Percentiles rank a stretch among this genome's conserved stretches.
Evolutionary conservation across 148 eudicot genomes (phyloP).

Genomic region (Nepenthes mirabilis): DNA sequence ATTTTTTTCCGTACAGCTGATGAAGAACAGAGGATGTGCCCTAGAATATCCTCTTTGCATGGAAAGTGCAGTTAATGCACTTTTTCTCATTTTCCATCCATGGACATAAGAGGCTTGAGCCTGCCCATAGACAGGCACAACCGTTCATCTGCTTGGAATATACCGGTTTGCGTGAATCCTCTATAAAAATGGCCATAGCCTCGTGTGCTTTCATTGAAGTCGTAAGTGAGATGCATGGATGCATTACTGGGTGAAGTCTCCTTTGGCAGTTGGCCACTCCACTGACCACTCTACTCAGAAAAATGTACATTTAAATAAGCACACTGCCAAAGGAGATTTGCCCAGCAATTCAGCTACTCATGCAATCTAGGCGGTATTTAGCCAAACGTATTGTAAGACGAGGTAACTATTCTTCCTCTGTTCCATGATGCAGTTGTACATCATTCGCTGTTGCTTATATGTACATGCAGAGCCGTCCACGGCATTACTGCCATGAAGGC

Average conservation of each 20-base stretch:
- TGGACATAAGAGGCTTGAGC: neutral
- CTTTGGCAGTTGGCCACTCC: conserved; percentile 12
- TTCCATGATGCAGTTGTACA: too few relatives aligned
- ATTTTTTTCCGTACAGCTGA: neutral
- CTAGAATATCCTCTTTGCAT: conserved; percentile 7
- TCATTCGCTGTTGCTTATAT: too few relatives aligned
- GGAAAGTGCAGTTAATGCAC: neutral
- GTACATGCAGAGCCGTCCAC: too few relatives aligned
- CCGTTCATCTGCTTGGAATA: conserved; percentile 4
- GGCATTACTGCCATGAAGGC: too few relatives aligned
- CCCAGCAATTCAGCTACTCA: conserved; percentile 16
- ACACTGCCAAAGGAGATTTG: conserved; percentile 25
- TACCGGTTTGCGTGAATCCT: neutral
- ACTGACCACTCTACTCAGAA: neutral
- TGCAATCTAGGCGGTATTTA: neutral
- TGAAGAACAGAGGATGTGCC: conserved; percentile 5
- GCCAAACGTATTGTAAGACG: too few relatives aligned
- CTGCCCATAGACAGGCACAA: neutral
- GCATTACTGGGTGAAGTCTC: conserved; percentile 19
- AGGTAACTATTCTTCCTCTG: too few relatives aligned
- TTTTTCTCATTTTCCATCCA: neutral
- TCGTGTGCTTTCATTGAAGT: too few relatives aligned
- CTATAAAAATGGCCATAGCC: neutral
- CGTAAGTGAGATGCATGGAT: conserved; percentile 5
- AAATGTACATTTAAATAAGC: neutral